These are phyloP conservation scores for Podila epigama DNA, from an alignment of 192 early-diverging fungal genomes.

Conservation along the genomic window DNA sequence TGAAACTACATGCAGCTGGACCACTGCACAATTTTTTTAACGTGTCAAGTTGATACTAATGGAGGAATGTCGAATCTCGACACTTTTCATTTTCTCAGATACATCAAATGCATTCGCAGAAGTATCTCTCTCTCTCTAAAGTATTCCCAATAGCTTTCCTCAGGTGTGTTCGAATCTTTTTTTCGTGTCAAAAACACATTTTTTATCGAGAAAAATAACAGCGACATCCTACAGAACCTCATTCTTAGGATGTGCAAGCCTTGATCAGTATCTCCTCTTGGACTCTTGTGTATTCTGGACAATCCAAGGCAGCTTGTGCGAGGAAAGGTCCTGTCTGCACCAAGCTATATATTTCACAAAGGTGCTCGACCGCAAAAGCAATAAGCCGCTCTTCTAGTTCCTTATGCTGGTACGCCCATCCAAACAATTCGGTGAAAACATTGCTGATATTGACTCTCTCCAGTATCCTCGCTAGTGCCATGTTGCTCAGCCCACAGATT, in stretches of 20 bases:
- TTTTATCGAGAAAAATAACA: too few species aligned
- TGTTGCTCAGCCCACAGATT: background rate
- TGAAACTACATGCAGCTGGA: background rate
- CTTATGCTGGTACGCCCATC: conserved; percentile 15
- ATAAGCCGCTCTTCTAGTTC: conserved; percentile 6
- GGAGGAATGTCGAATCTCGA: background rate
- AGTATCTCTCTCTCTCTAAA: too few species aligned
- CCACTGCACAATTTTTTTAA: background rate
- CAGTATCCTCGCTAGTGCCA: background rate
- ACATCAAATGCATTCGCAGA: too few species aligned
- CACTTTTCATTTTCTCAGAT: too few species aligned
- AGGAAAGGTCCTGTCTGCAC: background rate
- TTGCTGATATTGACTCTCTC: background rate
- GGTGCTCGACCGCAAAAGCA: background rate
- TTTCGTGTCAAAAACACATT: too few species aligned
- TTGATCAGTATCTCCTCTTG: too few species aligned
- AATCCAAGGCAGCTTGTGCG: background rate
- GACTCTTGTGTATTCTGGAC: too few species aligned
- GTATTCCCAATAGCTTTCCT: too few species aligned
- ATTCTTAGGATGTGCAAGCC: too few species aligned
- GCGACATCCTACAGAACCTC: too few species aligned
- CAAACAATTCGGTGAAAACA: background rate
- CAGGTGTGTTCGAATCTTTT: too few species aligned
- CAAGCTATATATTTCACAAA: background rate
- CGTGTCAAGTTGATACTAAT: background rate